phyloP scores from a whole-genome alignment of 1,139 yeast species.

The Saccharomyces pastorianus region DNA sequence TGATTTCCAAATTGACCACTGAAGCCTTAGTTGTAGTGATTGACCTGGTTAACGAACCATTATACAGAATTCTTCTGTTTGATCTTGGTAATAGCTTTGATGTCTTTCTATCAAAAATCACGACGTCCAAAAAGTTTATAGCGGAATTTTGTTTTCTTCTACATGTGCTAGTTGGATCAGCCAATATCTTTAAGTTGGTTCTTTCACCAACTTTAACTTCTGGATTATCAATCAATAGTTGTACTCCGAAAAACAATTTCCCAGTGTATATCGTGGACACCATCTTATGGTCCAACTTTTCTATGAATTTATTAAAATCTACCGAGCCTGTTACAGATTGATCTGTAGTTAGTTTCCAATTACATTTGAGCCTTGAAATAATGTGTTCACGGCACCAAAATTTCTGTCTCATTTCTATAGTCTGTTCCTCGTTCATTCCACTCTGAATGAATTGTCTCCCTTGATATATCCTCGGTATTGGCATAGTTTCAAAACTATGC shows the following conservation, averaged over 20 bases:
- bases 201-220: slow-evolving; percentile 13
- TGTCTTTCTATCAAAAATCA: slow-evolving; percentile 23
- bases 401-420: slow-evolving; percentile 44
- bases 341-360: slow-evolving; percentile 41
- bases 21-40: slow-evolving; percentile 10
- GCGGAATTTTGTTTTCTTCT: neutral
- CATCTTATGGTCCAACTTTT: slow-evolving; percentile 20
- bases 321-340: slow-evolving; percentile 16
- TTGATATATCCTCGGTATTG: slow-evolving; percentile 64
- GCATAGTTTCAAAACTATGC: slow-evolving; percentile 38
- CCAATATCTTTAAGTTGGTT: slow-evolving; percentile 4
- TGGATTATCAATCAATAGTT: slow-evolving; percentile 10
- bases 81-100: slow-evolving; percentile 21
- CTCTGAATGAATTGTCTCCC: slow-evolving; percentile 68
- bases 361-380: slow-evolving; percentile 50
- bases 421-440: slow-evolving; percentile 46
- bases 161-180: neutral
- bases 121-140: slow-evolving; percentile 10
- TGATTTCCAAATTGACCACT: slow-evolving; percentile 13
- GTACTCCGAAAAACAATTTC: slow-evolving; percentile 14
- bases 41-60: slow-evolving; percentile 19
- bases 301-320: slow-evolving; percentile 24
- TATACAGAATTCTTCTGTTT: slow-evolving; percentile 21
- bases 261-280: slow-evolving; percentile 21
- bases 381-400: slow-evolving; percentile 78